These are phyloP conservation scores for Ustilago vetiveriae DNA, from an alignment of 1,284 basidiomycete genomes.

Conservation along the genomic window DNA sequence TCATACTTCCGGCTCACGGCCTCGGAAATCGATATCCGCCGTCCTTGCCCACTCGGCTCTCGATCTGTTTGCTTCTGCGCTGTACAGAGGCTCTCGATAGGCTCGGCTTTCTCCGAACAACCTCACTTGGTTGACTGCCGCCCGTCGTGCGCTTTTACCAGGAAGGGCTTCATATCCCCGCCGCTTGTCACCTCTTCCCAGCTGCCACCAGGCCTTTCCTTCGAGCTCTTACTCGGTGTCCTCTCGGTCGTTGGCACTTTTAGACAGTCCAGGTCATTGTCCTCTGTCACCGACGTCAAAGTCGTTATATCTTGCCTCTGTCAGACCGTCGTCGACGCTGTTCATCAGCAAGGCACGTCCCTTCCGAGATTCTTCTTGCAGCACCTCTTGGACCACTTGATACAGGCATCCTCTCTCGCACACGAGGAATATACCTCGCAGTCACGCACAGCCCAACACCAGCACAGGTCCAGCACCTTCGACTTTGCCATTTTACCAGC, in stretches of 20 bases:
- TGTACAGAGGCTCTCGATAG: not conserved
- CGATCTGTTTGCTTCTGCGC: slow-evolving; percentile 4
- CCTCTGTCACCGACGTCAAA: slow-evolving; percentile 6
- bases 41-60: not conserved
- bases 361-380: not conserved
- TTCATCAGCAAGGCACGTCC: slow-evolving; percentile 3
- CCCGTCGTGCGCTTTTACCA: slow-evolving; percentile 13
- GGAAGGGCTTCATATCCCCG: slow-evolving; percentile 19
- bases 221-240: slow-evolving; percentile 6
- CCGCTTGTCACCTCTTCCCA: slow-evolving; percentile 10
- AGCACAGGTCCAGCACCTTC: not conserved
- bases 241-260: slow-evolving; percentile 11
- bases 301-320: slow-evolving; percentile 5
- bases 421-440: too few species aligned
- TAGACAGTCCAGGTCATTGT: not conserved
- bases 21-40: slow-evolving; percentile 32
- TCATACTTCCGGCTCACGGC: not conserved
- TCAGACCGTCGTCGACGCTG: not conserved
- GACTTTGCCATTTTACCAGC: not conserved
- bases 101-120: slow-evolving; percentile 16
- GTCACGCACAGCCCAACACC: too few species aligned
- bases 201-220: slow-evolving; percentile 1
- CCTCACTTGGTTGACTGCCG: not conserved
- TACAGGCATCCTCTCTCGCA: too few species aligned
- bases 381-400: not conserved